Base-by-base conservation (phyloP, 2,329 filamentous ascomycete genomes). In the Cladophialophora psammophila region DNA sequence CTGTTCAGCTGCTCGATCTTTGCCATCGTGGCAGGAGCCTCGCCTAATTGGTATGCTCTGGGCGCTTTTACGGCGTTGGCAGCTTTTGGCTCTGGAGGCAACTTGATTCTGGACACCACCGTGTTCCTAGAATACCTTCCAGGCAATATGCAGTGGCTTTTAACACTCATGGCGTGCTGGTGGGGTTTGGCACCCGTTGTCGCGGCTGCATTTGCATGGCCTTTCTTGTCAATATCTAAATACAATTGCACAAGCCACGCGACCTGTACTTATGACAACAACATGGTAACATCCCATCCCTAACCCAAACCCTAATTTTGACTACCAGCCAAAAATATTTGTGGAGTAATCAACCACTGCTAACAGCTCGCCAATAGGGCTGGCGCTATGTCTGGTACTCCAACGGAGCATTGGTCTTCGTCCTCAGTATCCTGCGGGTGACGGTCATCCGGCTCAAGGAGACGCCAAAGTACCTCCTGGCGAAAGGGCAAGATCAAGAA, bases 401-500 rank as follows among this genome's bases (percentile, higher is more conserved):
- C 0, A 87, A 92, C 80, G 91, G 91, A 8, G 89, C 88, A 0
- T 76, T 92, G 4, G 90, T 90, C 0, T 79, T 93, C 66, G 66
- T 91, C 69, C 91, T 92, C 87, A 93, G 92, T 74, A 72, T 89
- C 32, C 72, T 86, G 6, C 89, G 91, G 3, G 91, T 92, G 72
- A 74, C 86, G 7, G 83, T 86, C 70, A 93, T 93, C 78, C 89
- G 85, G 6, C 87, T 94, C 34, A 91, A 85, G 72, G 91, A 93
- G 74, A 91, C 88, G 1, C 91, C 91, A 0, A 93, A 93, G 74
- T 93, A 87, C 72, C 82, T 92, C 9, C 91, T 93, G 85, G 89
- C 90, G 10, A 90, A 91, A 73, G 91, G 90, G 0, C 80, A 82
- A 1, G 89, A 93, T 67, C 86, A 87, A 18, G 86, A 92, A 42